Evolutionary conservation across 176 grass and related monocot species (phyloP).

Genomic region (Puya raimondii): DNA sequence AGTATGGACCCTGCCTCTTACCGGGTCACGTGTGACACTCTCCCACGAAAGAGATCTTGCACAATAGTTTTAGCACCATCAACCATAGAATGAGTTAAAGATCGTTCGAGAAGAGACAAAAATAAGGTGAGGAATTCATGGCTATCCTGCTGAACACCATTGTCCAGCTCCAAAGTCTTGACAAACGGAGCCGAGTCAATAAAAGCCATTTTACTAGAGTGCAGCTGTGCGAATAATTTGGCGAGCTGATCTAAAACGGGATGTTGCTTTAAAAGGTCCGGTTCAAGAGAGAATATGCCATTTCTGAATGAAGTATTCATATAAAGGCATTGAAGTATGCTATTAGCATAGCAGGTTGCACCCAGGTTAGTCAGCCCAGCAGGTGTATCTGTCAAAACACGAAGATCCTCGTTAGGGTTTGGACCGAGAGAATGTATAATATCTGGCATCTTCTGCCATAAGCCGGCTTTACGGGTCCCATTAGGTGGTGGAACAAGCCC

Average conservation of each 20-base stretch:
- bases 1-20: constrained; percentile 19
- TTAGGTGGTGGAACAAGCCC: constrained; percentile 60
- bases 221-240: constrained; percentile 66
- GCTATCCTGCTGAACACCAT: constrained; percentile 93
- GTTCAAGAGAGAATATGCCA: constrained; percentile 78
- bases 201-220: constrained; percentile 77
- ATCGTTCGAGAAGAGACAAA: constrained; percentile 79
- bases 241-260: constrained; percentile 84
- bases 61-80: constrained; percentile 56
- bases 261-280: constrained; percentile 52
- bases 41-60: constrained; percentile 77
- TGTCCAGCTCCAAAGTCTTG: constrained; percentile 72
- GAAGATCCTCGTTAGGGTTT: constrained; percentile 67
- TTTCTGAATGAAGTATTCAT: constrained; percentile 80
- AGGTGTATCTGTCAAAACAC: constrained; percentile 49
- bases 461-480: constrained; percentile 51
- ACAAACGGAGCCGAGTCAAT: constrained; percentile 90
- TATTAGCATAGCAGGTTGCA: constrained; percentile 94
- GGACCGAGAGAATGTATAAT: constrained; percentile 54
- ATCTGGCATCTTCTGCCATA: constrained; percentile 79
- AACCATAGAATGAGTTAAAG: constrained; percentile 73
- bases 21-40: constrained; percentile 77
- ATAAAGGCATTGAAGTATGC: constrained; percentile 97
- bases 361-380: constrained; percentile 94
- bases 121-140: constrained; percentile 97